phyloP scores from a whole-genome alignment of 148 eudicot genomes.

The Talinum fruticosum region DNA sequence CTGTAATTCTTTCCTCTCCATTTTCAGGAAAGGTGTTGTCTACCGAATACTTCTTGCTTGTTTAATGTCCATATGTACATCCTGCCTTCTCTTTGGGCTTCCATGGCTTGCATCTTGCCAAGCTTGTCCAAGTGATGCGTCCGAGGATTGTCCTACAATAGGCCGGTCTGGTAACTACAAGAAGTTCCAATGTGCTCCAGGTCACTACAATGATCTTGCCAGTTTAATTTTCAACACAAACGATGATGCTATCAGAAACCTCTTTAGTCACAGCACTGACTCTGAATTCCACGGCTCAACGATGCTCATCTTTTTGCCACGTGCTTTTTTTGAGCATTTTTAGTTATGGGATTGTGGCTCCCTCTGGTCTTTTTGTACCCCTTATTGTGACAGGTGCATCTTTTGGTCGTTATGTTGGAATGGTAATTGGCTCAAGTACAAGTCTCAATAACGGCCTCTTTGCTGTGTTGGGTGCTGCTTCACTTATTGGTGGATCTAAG shows the following conservation, averaged over 20 bases:
- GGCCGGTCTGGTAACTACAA: slow-evolving; percentile 88
- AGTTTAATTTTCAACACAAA: slow-evolving; percentile 91
- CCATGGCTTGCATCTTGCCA: slow-evolving; percentile 92
- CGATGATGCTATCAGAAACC: slow-evolving; percentile 84
- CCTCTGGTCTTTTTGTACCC: slow-evolving; percentile 89
- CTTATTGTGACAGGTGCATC: slow-evolving; percentile 84
- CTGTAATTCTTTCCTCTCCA: slow-evolving; percentile 6
- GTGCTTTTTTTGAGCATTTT: slow-evolving; percentile 71
- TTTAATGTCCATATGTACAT: slow-evolving; percentile 63
- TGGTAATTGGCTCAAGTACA: slow-evolving; percentile 59
- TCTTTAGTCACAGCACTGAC: slow-evolving; percentile 77
- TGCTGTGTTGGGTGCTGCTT: slow-evolving; percentile 86
- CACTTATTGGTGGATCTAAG: slow-evolving; percentile 94
- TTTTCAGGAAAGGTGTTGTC: slow-evolving; percentile 63
- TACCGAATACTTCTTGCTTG: slow-evolving; percentile 69
- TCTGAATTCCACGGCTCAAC: slow-evolving; percentile 69
- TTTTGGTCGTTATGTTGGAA: slow-evolving; percentile 79
- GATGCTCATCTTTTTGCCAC: slow-evolving; percentile 64
- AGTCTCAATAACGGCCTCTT: slow-evolving; percentile 82
- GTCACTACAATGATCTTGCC: slow-evolving; percentile 90
- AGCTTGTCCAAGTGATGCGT: slow-evolving; percentile 59
- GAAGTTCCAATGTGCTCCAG: slow-evolving; percentile 81
- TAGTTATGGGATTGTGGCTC: slow-evolving; percentile 80
- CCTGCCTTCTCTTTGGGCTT: slow-evolving; percentile 82
- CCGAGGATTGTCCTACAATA: slow-evolving; percentile 84